Conservation (phyloP, 306 rosid genomes). For the Vicia faba region DNA sequence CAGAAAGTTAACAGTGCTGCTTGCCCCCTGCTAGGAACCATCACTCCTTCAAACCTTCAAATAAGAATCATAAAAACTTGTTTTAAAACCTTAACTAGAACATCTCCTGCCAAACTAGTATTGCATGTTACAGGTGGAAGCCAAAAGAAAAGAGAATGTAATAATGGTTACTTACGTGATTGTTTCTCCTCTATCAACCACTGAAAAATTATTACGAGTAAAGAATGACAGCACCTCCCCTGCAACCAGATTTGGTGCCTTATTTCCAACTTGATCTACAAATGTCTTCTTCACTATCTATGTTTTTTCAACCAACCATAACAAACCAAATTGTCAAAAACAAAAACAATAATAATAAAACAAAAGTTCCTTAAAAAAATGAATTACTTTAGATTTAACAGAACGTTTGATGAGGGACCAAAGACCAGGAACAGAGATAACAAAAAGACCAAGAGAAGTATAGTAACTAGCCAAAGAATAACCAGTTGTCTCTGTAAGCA, state of each 20-base stretch:
- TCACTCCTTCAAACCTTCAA: constrained; percentile 86
- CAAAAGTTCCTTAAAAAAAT: background rate
- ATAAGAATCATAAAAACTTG: constrained; percentile 2
- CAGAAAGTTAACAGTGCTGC: constrained; percentile 86
- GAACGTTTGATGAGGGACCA: constrained; percentile 99
- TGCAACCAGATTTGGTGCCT: constrained; percentile 68
- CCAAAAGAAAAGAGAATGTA: background rate
- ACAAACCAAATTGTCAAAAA: background rate
- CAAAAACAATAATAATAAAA: background rate
- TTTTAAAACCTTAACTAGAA: background rate
- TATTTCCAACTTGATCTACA: constrained; percentile 57
- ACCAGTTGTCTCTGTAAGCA: constrained; percentile 58
- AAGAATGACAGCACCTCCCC: constrained; percentile 88
- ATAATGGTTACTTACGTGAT: constrained; percentile 59
- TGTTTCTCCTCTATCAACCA: constrained; percentile 80
- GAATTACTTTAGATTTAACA: constrained; percentile 79
- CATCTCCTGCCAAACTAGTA: background rate
- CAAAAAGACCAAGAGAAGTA: constrained; percentile 93
- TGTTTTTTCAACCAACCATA: background rate
- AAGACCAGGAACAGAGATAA: constrained; percentile 88
- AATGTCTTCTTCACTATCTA: constrained; percentile 91
- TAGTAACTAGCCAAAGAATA: constrained; percentile 89
- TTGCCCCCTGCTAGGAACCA: constrained; percentile 87
- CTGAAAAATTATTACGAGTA: constrained; percentile 79
- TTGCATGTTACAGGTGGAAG: background rate